Evolutionary conservation across 371 early-diverging fungal genomes (phyloP), one percentile per base, ranked within the genome.

Genomic region (Mortierella sp.): DNA sequence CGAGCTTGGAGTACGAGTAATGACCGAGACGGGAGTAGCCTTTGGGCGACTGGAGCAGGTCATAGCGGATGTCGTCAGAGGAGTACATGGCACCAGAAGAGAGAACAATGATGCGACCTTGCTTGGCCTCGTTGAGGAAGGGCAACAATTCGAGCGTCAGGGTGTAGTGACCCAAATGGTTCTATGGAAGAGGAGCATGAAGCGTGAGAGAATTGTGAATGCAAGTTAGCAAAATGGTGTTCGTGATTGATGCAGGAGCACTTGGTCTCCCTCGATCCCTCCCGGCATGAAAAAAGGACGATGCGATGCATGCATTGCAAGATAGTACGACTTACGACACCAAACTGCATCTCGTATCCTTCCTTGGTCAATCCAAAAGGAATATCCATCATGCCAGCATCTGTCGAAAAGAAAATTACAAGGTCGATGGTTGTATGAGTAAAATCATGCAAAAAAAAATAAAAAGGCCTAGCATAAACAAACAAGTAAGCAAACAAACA

Each of bases 1-100:
- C 91, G 26, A 93, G 86, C 72, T 93, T 93, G 48, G 88, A 85
- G 8, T 83, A 73, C 9, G 86, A 86, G 72, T 93, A 93, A 70
- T 86, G 87, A 14, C 72, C 72, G 31, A 77, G 74, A 19, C 73
- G 65, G 55, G 79, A 76, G 83, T 92, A 92, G 1, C 44, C 34
- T 31, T 86, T 80, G 26, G 69, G 14, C 4, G 68, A 64, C 40
- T 71, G 81, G 9, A 91, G 68, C 8, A 39, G 66, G 19, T 85
- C 86, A 41, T 89, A 88, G 31, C 68, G 71, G 65, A 92, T 87
- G 3, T 76, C 74, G 68, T 53, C 44, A 0, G 84, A 77, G 26
- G 81, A 52, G 44, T 68, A 84, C 68, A 85, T 73, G 50, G 88
- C 88, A 19, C 78, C 63, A 13, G 91, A 91, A 11, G 88, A 73